These are phyloP conservation scores for Podosphaera xanthii DNA, from an alignment of 2,329 filamentous ascomycete species.

Conservation along the genomic window DNA sequence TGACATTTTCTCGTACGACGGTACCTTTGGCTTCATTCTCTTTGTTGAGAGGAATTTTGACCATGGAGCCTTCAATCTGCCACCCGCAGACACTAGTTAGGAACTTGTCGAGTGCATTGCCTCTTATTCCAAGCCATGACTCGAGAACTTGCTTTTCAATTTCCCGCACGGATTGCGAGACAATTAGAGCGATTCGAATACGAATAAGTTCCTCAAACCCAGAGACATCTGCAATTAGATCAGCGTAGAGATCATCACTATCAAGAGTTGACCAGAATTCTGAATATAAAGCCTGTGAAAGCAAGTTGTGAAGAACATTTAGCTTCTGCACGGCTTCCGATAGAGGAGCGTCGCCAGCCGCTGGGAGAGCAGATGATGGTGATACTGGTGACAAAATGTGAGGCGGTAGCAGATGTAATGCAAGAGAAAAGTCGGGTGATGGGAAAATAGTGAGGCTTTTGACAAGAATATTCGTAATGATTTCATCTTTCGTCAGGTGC, in stretches of 20 bases:
- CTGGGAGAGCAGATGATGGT: constrained; percentile 23
- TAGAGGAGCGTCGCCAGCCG: constrained; percentile 41
- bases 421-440: constrained; percentile 80
- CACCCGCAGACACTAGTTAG: constrained; percentile 71
- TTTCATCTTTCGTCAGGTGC: constrained; percentile 87
- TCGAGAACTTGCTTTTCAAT: constrained; percentile 44
- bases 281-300: constrained; percentile 75
- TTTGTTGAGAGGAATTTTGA: constrained; percentile 73
- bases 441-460: constrained; percentile 96
- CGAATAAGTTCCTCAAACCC: constrained; percentile 92
- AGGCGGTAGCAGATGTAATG: constrained; percentile 79
- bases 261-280: constrained; percentile 86
- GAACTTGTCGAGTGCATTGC: constrained; percentile 50
- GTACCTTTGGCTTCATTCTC: constrained; percentile 96
- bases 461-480: constrained; percentile 96
- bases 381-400: constrained; percentile 44
- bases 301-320: constrained; percentile 45
- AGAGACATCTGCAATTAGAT: constrained; percentile 78
- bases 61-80: constrained; percentile 40
- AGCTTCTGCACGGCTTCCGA: constrained; percentile 66
- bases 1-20: constrained; percentile 86
- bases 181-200: constrained; percentile 67
- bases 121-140: constrained; percentile 52
- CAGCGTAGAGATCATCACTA: constrained; percentile 84
- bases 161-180: constrained; percentile 61